A percentile compares a stretch with the other conserved stretches of the same genome.
Evolutionary conservation across 257 asterid genomes (phyloP).

Genomic region (Petunia secreta): DNA sequence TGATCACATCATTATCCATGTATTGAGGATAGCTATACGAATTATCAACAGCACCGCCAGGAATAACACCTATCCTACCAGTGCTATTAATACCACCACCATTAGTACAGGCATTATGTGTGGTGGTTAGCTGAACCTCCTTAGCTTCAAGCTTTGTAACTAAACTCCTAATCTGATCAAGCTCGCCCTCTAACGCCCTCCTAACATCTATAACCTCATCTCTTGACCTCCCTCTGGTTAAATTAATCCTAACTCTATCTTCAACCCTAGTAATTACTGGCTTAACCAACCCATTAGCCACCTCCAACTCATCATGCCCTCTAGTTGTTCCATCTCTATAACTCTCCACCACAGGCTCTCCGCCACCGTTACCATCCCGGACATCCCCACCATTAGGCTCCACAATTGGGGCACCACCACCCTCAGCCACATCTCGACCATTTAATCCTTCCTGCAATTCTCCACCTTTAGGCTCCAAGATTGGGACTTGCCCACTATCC

Average conservation of each 20-base stretch:
- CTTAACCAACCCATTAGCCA: not conserved
- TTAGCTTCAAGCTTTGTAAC: slow-evolving; percentile 27
- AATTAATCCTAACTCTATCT: slow-evolving; percentile 30
- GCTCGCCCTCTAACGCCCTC: slow-evolving; percentile 30
- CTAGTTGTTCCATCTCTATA: not conserved
- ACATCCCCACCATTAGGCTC: not conserved
- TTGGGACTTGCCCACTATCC: not conserved
- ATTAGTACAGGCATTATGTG: not conserved
- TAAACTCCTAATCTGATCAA: slow-evolving; percentile 32
- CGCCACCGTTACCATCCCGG: not conserved
- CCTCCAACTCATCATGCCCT: not conserved
- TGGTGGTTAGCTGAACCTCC: slow-evolving; percentile 31
- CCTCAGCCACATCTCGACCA: slow-evolving; percentile 2
- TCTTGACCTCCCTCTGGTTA: slow-evolving; percentile 19
- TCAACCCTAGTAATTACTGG: slow-evolving; percentile 30
- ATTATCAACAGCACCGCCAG: slow-evolving; percentile 22
- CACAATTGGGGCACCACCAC: not conserved
- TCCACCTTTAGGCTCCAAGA: not conserved
- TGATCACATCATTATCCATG: slow-evolving; percentile 10
- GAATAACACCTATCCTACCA: slow-evolving; percentile 17
- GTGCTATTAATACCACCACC: slow-evolving; percentile 11
- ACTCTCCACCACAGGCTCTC: not conserved
- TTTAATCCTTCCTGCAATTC: not conserved
- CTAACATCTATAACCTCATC: slow-evolving; percentile 29
- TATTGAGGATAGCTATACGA: slow-evolving; percentile 24